A percentile compares a stretch with the other conserved stretches of the same genome.
Evolutionary conservation across 23 red algal genomes (phyloP).

Genomic region (Gracilaria vermiculophylla): DNA sequence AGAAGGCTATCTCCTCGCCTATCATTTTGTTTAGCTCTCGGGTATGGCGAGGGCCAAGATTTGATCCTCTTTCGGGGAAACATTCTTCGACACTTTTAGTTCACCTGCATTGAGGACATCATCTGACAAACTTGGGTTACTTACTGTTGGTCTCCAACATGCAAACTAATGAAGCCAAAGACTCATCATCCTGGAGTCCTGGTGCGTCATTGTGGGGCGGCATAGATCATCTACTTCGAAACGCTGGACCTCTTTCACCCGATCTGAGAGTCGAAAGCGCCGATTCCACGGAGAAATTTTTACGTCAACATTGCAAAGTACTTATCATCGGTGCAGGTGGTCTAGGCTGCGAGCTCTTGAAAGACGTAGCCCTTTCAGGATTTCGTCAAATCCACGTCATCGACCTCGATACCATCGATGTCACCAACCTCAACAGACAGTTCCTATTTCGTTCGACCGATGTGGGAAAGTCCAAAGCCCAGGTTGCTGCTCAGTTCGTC

Average conservation of each 20-base stretch:
- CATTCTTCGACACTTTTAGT: no score
- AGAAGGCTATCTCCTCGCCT: constrained; percentile 26
- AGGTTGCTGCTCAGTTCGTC: constrained; percentile 73
- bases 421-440: constrained; percentile 97
- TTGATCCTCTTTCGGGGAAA: background rate
- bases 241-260: constrained; percentile 15
- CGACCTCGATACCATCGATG: constrained; percentile 94
- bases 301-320: constrained; percentile 65
- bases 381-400: constrained; percentile 89
- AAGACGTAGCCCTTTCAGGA: constrained; percentile 77
- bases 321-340: constrained; percentile 95
- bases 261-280: constrained; percentile 26
- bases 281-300: constrained; percentile 29
- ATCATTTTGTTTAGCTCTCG: constrained; percentile 6
- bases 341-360: constrained; percentile 88
- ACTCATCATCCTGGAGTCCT: constrained; percentile 7
- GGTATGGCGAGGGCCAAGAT: background rate
- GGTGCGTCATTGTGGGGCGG: constrained; percentile 39
- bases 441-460: constrained; percentile 87
- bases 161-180: background rate
- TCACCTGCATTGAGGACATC: background rate
- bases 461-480: constrained; percentile 86
- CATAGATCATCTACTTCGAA: constrained; percentile 44
- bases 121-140: background rate
- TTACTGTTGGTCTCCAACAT: no score